phyloP scores from a whole-genome alignment of 2,329 filamentous ascomycete genomes.

The Fusarium algeriense region DNA sequence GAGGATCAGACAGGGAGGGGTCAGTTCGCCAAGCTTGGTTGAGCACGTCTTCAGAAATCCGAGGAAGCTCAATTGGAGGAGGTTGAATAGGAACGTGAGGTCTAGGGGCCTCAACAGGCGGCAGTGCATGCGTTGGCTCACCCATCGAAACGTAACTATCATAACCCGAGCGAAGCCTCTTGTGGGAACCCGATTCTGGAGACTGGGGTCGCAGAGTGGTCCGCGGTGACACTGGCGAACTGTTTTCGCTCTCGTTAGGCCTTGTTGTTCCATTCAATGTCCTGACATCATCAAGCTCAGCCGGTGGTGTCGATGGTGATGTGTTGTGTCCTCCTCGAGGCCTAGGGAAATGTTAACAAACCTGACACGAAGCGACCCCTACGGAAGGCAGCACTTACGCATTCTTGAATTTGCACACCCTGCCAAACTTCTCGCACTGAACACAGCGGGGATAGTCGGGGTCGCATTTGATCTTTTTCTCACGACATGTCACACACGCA shows the following conservation, averaged over 20 bases:
- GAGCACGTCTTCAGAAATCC: conserved; percentile 63
- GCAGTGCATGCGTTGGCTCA: conserved; percentile 50
- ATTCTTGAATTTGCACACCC: conserved; percentile 86
- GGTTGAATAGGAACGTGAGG: conserved; percentile 54
- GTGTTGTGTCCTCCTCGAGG: conserved; percentile 70
- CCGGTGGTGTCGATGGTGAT: conserved; percentile 65
- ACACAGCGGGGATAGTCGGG: conserved; percentile 88
- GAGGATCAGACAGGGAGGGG: conserved; percentile 59
- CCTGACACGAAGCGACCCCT: background rate
- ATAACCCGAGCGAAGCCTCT: conserved; percentile 63
- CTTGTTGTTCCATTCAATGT: conserved; percentile 52
- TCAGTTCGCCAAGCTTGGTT: conserved; percentile 64
- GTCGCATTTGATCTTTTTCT: conserved; percentile 98
- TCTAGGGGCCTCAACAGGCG: conserved; percentile 54
- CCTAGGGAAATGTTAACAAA: conserved; percentile 50
- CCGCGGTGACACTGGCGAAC: conserved; percentile 63
- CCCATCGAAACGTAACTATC: conserved; percentile 58
- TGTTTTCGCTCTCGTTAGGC: conserved; percentile 58
- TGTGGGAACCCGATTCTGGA: conserved; percentile 56
- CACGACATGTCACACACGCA: conserved; percentile 91
- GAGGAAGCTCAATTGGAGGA: conserved; percentile 56
- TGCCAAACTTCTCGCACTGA: conserved; percentile 92
- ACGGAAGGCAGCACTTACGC: conserved; percentile 71
- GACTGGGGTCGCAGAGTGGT: conserved; percentile 51
- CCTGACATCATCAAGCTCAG: conserved; percentile 62